These are phyloP conservation scores for Metschnikowia aberdeeniae DNA, from an alignment of 805 yeast species.

Conservation along the genomic window DNA sequence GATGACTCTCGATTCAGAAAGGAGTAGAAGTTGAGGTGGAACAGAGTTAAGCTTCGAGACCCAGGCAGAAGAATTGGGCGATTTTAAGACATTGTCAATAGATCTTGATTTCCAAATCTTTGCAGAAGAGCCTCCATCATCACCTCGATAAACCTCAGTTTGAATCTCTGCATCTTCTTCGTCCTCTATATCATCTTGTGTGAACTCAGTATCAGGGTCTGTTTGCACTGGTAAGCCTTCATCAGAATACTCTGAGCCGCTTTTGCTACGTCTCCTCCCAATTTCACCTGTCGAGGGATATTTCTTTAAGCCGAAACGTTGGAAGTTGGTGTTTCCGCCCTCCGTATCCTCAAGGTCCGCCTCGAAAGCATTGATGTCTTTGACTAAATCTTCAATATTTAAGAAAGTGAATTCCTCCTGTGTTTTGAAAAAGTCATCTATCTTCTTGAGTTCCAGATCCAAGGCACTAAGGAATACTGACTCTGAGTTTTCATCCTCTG, in stretches of 20 bases:
- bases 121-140: slow-evolving; percentile 4
- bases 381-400: slow-evolving; percentile 52
- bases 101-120: slow-evolving; percentile 19
- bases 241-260: slow-evolving; percentile 18
- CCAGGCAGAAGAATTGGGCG: slow-evolving; percentile 30
- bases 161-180: slow-evolving; percentile 10
- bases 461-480: slow-evolving; percentile 65
- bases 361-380: slow-evolving; percentile 64
- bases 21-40: slow-evolving; percentile 17
- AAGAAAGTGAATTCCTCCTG: slow-evolving; percentile 59
- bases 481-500: slow-evolving; percentile 40
- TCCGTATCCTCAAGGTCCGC: slow-evolving; percentile 20
- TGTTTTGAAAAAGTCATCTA: slow-evolving; percentile 66
- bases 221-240: slow-evolving; percentile 20
- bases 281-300: slow-evolving; percentile 6
- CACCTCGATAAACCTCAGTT: slow-evolving; percentile 8
- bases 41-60: slow-evolving; percentile 7
- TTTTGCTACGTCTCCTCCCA: slow-evolving; percentile 10
- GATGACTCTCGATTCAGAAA: slow-evolving; percentile 46
- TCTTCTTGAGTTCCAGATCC: slow-evolving; percentile 70
- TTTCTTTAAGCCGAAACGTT: slow-evolving; percentile 8
- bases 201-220: slow-evolving; percentile 35
- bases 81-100: slow-evolving; percentile 34
- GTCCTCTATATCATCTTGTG: slow-evolving; percentile 20
- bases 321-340: slow-evolving; percentile 7